Base-by-base conservation (phyloP, 1,284 basidiomycete species). In the Golubevia pallescens region DNA sequence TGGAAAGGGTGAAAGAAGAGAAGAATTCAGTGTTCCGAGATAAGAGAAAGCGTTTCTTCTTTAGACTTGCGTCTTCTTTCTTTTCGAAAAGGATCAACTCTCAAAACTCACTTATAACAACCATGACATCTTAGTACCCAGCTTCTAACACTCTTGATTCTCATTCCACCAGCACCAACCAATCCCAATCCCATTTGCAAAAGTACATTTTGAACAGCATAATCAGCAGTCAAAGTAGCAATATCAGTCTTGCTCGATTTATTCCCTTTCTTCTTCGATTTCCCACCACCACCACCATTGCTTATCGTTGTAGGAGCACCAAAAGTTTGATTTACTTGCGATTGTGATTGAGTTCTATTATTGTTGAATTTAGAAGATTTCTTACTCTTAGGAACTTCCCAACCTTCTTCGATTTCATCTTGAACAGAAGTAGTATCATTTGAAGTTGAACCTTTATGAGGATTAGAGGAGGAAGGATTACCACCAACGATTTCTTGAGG, bases 91-190 rank as follows among this genome's bases (percentile, higher is more conserved):
- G 20, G 60, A 61, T 63, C 24, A 53, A 62, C 38, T 24, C 23
- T 8, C n/a, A 16, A 32, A n/a, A 89, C 93, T 86, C 81, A 97
- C 95, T 98, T 98, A 90, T 95, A 98, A 87, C 97, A 99, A 16
- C 95, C 97, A 87, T 99, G 97, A 86, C 97, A 99, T 66, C 97
- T 88, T 71, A 99, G 87, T 0, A 98, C 94, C 93, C 94, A 99
- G 70, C 91, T 97, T 87, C 96, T 95, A 34, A 99, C 92, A 74
- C 91, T 92, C 73, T 92, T 90, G 69, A 99, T 96, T 75, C 91
- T 89, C 87, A 92, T 93, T 6, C 97, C 97, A 74, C 95, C 94
- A 19, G 93, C 90, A 14, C 94, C 92, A n/a, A 99, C 91, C 28
- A 99, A 88, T 70, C 91, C 92, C 63, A 99, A 87, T 0, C 93